Base-by-base conservation (phyloP, 805 yeast genomes). In the Starmera amethionina region DNA sequence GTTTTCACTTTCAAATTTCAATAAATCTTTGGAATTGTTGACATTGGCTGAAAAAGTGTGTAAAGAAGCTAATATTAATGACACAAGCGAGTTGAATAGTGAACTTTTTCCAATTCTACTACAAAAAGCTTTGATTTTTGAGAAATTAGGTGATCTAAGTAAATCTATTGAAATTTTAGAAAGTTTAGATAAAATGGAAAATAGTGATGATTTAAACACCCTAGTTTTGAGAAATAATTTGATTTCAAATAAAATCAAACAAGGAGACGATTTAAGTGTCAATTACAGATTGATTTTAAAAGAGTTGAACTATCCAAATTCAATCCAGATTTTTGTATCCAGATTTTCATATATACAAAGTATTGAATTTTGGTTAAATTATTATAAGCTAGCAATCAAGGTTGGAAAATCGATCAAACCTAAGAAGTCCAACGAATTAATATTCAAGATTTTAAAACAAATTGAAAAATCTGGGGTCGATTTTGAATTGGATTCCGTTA, bases 81-180 rank as follows among this genome's bases (percentile, higher is more conserved):
- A 58, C 27, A 68, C 65, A 10, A 84, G 79, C 44, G 63, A 64
- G 46, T 46, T 60, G 10, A 47, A 54, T 31, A 22, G 3, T 22
- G 86, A 79, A 52, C 52, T 75, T n/a, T 65, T 72, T 28, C 82
- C 90, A 19, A 80, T 83, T 32, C 58, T 70, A 42, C 54, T 81
- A 35, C 82, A 83, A 47, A 64, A 64, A 34, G 76, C 86, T 2
- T 82, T 72, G 50, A 69, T 79, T 15, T 57, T 70, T 36, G 75
- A 75, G 42, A 34, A 63, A 6, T 38, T 53, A 28, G 73, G 72
- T 4, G 54, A 70, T 6, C 34, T 43, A 1, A 59, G 51, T 1
- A 59, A 62, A 15, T 60, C 78, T 3, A 46, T 61, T 35, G 46
- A 54, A 1, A 51, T 75, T 0, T 56, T 77, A 38, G 45, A 55